phyloP scores from a whole-genome alignment of 306 rosid species.

The Calophaca sinica region DNA sequence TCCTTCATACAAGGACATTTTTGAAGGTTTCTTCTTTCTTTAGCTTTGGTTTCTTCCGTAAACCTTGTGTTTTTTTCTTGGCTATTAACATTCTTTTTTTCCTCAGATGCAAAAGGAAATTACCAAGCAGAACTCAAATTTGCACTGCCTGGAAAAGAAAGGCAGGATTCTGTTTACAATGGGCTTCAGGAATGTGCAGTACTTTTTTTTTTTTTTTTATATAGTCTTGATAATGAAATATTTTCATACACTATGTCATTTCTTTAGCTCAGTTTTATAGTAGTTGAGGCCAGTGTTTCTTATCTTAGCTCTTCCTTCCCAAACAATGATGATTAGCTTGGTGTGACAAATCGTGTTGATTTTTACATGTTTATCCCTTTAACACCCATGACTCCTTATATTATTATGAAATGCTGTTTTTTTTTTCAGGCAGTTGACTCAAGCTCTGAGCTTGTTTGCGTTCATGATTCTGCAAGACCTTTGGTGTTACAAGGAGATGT shows the following conservation, averaged over 20 bases:
- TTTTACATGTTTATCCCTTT: conserved; percentile 16
- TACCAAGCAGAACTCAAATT: conserved; percentile 66
- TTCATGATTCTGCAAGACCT: conserved; percentile 99
- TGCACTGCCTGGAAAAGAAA: conserved; percentile 91
- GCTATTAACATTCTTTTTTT: conserved; percentile 30
- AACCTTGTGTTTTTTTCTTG: conserved; percentile 14
- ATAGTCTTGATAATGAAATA: background rate
- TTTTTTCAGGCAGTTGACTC: conserved; percentile 76
- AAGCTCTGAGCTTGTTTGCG: conserved; percentile 83
- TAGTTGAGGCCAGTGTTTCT: conserved; percentile 19
- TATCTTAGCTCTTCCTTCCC: conserved; percentile 22
- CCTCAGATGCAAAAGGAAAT: conserved; percentile 63
- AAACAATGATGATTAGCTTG: conserved; percentile 2
- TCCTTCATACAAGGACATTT: conserved; percentile 87
- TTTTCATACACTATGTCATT: conserved; percentile 27
- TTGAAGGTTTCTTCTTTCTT: conserved; percentile 62
- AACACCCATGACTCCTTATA: background rate
- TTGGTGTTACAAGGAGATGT: conserved; percentile 66
- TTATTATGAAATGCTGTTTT: conserved; percentile 30
- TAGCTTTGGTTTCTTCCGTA: conserved; percentile 24
- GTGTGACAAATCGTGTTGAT: background rate
- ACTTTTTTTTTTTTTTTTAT: background rate
- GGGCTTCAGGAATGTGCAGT: conserved; percentile 81
- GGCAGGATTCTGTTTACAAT: conserved; percentile 94
- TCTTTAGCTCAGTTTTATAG: background rate